Evolutionary conservation across 1,139 yeast species (phyloP).

Genomic region (Magnusiomyces tetraspermus): DNA sequence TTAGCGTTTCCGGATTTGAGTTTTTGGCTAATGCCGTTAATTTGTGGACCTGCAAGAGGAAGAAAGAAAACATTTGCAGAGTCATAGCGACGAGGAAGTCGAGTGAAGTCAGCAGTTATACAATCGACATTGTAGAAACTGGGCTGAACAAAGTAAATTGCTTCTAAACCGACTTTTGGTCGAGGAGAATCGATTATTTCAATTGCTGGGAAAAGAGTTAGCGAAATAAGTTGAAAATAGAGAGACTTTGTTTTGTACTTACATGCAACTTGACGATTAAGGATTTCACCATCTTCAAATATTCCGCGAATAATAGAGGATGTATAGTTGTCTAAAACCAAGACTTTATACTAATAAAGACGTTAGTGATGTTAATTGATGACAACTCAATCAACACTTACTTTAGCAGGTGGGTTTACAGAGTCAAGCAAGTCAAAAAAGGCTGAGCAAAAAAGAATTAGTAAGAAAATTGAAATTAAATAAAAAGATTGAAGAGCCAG

Average conservation of each 20-base stretch:
- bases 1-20: constrained; percentile 16
- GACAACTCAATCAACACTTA: constrained; percentile 20
- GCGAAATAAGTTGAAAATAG: not conserved
- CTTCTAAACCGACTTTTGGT: constrained; percentile 48
- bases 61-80: constrained; percentile 49
- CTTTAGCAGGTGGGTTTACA: constrained; percentile 24
- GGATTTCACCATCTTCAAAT: constrained; percentile 33
- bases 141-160: constrained; percentile 52
- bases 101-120: constrained; percentile 48
- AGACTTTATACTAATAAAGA: constrained; percentile 31
- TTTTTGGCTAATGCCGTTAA: not conserved
- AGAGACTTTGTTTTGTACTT: constrained; percentile 3
- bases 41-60: constrained; percentile 37
- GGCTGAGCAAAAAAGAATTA: constrained; percentile 15
- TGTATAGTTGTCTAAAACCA: constrained; percentile 35
- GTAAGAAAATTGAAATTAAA: not conserved
- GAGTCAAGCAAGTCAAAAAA: constrained; percentile 28
- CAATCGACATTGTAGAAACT: constrained; percentile 46
- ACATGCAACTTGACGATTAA: constrained; percentile 34
- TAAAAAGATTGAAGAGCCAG: not conserved
- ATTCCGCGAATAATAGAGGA: constrained; percentile 31
- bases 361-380: not conserved
- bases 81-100: constrained; percentile 46
- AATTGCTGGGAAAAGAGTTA: constrained; percentile 32
- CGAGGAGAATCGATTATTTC: constrained; percentile 43